phyloP scores from a whole-genome alignment of 352 stramenopile genomes.

The Phytophthora agathidicida region DNA sequence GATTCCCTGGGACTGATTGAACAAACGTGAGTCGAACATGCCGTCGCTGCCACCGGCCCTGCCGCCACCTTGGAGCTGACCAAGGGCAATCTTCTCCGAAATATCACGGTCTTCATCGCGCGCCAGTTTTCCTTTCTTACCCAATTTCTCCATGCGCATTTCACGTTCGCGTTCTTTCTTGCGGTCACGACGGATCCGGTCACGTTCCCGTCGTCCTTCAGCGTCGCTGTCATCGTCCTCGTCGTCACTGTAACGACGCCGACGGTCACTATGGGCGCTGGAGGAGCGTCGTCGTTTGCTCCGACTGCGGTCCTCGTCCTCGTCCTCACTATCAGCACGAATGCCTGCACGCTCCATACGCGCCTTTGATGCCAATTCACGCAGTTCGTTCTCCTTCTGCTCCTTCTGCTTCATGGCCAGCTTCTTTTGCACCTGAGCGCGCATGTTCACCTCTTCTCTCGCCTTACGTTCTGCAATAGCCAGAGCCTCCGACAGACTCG shows the following conservation, averaged over 20 bases:
- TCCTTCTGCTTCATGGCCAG: conserved; percentile 94
- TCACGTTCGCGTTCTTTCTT: conserved; percentile 95
- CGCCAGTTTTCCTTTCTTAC: conserved; percentile 90
- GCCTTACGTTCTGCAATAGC: conserved; percentile 98
- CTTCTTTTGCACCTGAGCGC: conserved; percentile 90
- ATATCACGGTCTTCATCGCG: conserved; percentile 97
- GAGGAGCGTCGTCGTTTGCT: conserved; percentile 30
- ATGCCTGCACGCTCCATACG: conserved; percentile 92
- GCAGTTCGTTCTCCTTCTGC: conserved; percentile 96
- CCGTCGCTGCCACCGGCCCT: conserved; percentile 79
- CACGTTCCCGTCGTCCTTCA: conserved; percentile 57
- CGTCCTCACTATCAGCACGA: conserved; percentile 33
- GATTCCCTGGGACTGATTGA: conserved; percentile 98
- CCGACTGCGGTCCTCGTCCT: conserved; percentile 28
- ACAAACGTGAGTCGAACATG: conserved; percentile 97
- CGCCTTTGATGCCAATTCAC: conserved; percentile 93
- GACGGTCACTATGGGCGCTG: conserved; percentile 20
- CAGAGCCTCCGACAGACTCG: conserved; percentile 95
- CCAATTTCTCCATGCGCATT: conserved; percentile 95
- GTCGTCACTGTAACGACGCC: conserved; percentile 15
- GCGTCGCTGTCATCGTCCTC: conserved; percentile 40
- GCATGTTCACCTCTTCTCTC: conserved; percentile 96
- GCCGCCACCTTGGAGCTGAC: conserved; percentile 92
- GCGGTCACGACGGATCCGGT: conserved; percentile 89
- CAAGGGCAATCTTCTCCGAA: conserved; percentile 99